These are phyloP conservation scores for Corchorus capsularis DNA, from an alignment of 345 rosid species.

Conservation along the genomic window DNA sequence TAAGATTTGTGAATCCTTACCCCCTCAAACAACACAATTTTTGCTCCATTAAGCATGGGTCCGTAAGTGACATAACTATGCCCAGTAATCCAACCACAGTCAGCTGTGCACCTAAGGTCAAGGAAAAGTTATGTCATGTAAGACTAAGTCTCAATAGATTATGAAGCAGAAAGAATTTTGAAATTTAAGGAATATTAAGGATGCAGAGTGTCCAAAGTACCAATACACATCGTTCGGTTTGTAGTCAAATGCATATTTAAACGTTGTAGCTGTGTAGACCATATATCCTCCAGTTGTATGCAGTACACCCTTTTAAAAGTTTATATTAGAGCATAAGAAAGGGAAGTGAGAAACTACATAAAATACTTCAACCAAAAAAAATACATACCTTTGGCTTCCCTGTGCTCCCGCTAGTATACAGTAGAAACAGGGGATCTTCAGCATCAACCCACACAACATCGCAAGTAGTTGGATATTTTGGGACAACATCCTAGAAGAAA, in stretches of 20 bases:
- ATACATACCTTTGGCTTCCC: conserved; percentile 92
- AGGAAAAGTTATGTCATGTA: conserved; percentile 11
- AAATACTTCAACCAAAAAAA: conserved; percentile 12
- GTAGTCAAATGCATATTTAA: conserved; percentile 97
- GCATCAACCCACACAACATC: conserved; percentile 99
- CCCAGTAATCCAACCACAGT: conserved; percentile 99
- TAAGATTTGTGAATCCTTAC: conserved; percentile 43
- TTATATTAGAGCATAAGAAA: conserved; percentile 27
- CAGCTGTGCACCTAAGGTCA: conserved; percentile 93
- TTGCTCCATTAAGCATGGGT: conserved; percentile 96
- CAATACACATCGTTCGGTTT: conserved; percentile 89
- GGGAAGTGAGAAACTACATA: conserved; percentile 11
- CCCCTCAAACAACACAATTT: conserved; percentile 83
- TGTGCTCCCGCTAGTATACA: conserved; percentile 98
- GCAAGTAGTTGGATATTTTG: conserved; percentile 76
- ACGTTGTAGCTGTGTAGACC: conserved; percentile 93
- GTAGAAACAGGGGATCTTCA: conserved; percentile 93
- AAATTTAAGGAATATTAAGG: conserved; percentile 17
- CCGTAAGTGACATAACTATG: conserved; percentile 99
- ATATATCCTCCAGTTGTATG: conserved; percentile 99
- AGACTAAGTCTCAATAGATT: neutral
- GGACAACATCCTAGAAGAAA: conserved; percentile 69
- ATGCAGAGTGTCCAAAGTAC: conserved; percentile 41
- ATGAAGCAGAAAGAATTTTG: conserved; percentile 15
- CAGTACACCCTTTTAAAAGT: conserved; percentile 73